Conservation (phyloP, 2,329 filamentous ascomycete genomes). For the Apiospora kogelbergensis region DNA sequence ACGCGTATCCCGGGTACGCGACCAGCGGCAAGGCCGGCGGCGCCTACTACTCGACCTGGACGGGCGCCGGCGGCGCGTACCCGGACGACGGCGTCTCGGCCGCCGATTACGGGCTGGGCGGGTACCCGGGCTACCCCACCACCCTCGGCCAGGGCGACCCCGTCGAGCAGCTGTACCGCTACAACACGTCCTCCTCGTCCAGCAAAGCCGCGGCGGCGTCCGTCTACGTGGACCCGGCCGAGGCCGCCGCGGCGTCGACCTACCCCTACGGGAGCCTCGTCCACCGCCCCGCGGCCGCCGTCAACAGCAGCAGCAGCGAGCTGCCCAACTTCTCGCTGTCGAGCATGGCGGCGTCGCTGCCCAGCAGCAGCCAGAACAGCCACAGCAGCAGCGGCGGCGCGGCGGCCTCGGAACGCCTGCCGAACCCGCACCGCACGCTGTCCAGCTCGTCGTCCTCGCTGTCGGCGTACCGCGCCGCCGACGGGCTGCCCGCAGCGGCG, state of each 20-base stretch:
- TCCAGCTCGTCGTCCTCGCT: slow-evolving; percentile 24
- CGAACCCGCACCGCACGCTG: slow-evolving; percentile 33
- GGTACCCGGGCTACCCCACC: slow-evolving; percentile 31
- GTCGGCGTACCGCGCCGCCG: slow-evolving; percentile 25
- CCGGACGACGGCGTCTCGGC: slow-evolving; percentile 29
- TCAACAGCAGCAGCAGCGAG: slow-evolving; percentile 22
- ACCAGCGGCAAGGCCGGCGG: slow-evolving; percentile 27
- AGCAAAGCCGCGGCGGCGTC: slow-evolving; percentile 21
- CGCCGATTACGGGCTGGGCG: slow-evolving; percentile 35
- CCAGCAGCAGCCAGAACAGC: slow-evolving; percentile 18
- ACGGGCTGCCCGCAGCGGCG: not conserved
- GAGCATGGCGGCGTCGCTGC: slow-evolving; percentile 40
- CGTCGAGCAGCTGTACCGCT: slow-evolving; percentile 33
- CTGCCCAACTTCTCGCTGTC: slow-evolving; percentile 41
- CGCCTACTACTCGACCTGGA: slow-evolving; percentile 35
- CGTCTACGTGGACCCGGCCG: slow-evolving; percentile 37
- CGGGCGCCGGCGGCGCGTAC: slow-evolving; percentile 31
- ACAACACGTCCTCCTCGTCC: slow-evolving; percentile 15
- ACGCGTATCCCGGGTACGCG: slow-evolving; percentile 29
- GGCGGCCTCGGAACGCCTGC: slow-evolving; percentile 28
- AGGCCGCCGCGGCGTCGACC: slow-evolving; percentile 19
- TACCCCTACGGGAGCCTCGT: slow-evolving; percentile 37
- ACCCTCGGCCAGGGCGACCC: slow-evolving; percentile 31
- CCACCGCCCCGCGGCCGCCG: slow-evolving; percentile 32
- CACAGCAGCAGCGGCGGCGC: not conserved